Evolutionary conservation across 768 basidiomycete species (phyloP).

Genomic region (Tricholoma hemisulphureum): DNA sequence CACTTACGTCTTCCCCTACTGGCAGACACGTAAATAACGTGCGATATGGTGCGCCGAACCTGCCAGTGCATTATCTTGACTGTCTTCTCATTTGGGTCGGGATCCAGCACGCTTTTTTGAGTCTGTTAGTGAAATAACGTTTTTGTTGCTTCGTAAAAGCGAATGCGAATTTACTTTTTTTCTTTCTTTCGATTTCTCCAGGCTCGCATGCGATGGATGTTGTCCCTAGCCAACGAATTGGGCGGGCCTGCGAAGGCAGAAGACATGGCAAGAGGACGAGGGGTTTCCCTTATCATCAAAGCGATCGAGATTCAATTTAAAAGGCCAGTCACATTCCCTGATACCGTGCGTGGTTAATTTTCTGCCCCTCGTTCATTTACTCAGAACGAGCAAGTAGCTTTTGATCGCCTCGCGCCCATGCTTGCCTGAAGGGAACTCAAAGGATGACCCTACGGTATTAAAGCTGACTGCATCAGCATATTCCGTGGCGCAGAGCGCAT

Average conservation of each 20-base stretch:
- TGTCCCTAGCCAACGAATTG: conserved; percentile 51
- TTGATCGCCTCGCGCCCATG: conserved; percentile 62
- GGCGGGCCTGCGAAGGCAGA: conserved; percentile 56
- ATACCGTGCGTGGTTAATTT: conserved; percentile 53
- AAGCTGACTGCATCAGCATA: conserved; percentile 54
- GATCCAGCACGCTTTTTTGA: conserved; percentile 64
- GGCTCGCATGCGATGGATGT: conserved; percentile 72
- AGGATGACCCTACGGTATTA: conserved; percentile 44
- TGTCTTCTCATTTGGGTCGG: conserved; percentile 4
- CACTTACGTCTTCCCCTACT: neutral
- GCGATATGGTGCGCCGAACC: conserved; percentile 53
- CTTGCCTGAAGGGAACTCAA: conserved; percentile 18
- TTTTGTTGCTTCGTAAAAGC: neutral
- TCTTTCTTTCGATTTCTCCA: conserved; percentile 25
- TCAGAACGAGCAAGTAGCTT: conserved; percentile 37
- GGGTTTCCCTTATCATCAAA: conserved; percentile 74
- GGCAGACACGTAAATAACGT: conserved; percentile 77
- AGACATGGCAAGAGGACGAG: conserved; percentile 60
- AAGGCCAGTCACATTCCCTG: conserved; percentile 72
- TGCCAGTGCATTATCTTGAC: neutral
- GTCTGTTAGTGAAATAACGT: conserved; percentile 44
- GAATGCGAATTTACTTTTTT: too few species aligned
- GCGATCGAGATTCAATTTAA: conserved; percentile 65
- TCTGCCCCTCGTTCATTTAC: neutral
- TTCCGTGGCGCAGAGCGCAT: conserved; percentile 58